Percentiles rank a stretch among this genome's conserved stretches.
phyloP scores from a whole-genome alignment of 176 grass and related monocot species.

The Tillandsia leiboldiana region DNA sequence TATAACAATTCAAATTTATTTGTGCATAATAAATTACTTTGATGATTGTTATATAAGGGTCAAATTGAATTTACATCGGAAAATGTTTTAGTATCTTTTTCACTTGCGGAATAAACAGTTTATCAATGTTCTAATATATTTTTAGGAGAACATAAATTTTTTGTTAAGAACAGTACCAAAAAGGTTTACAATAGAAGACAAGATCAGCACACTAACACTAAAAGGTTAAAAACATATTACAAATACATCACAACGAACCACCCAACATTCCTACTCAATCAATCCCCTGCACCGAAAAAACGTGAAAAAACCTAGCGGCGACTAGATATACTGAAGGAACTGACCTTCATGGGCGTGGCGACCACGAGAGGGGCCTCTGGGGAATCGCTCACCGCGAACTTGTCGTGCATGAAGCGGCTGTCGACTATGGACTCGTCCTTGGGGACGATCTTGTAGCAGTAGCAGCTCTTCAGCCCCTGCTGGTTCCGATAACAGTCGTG shows the following conservation, averaged over 20 bases:
- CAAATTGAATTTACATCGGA: too few species aligned
- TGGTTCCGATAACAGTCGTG: constrained; percentile 78
- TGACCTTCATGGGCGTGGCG: constrained; percentile 80
- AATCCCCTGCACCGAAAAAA: not conserved
- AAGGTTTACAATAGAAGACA: too few species aligned
- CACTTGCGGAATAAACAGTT: too few species aligned
- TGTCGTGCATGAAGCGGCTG: constrained; percentile 84
- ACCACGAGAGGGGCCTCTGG: constrained; percentile 78
- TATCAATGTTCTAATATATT: too few species aligned
- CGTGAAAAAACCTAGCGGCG: constrained; percentile 28
- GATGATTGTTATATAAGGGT: too few species aligned
- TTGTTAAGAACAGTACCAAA: too few species aligned
- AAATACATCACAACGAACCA: not conserved
- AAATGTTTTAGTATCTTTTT: too few species aligned
- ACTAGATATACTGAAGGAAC: constrained; percentile 67
- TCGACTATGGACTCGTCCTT: constrained; percentile 74
- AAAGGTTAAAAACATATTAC: not conserved
- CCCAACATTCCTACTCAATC: not conserved
- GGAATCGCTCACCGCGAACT: constrained; percentile 52
- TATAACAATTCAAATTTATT: too few species aligned
- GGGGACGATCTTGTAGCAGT: constrained; percentile 90
- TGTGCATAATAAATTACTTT: too few species aligned
- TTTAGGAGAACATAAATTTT: too few species aligned
- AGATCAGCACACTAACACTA: too few species aligned
- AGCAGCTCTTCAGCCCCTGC: constrained; percentile 82